A percentile compares a stretch with the other conserved stretches of the same genome.
phyloP scores from a whole-genome alignment of 2,329 filamentous ascomycete genomes.

The Ceratocystis colombiana region DNA sequence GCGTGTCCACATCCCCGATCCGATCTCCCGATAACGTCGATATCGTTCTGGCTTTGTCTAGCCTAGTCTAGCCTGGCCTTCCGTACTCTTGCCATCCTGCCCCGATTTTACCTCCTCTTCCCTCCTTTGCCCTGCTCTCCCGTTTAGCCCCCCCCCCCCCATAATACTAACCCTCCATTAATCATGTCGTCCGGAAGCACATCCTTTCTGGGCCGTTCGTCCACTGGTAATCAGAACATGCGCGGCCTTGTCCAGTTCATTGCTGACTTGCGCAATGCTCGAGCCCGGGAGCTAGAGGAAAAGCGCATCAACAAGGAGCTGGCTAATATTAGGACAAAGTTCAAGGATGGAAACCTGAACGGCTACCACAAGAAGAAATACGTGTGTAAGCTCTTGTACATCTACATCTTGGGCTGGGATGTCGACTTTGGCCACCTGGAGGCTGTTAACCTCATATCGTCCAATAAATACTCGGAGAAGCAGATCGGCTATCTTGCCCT shows the following conservation, averaged over 20 bases:
- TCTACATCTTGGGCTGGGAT: conserved; percentile 98
- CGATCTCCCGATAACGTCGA: background rate
- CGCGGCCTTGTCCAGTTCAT: conserved; percentile 94
- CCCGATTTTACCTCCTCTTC: conserved; percentile 4
- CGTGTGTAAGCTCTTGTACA: conserved; percentile 98
- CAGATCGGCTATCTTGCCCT: conserved; percentile 98
- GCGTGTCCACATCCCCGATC: background rate
- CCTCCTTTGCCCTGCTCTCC: conserved; percentile 26
- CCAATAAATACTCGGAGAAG: conserved; percentile 96
- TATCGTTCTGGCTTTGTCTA: background rate
- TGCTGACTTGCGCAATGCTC: conserved; percentile 86
- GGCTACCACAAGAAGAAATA: conserved; percentile 99
- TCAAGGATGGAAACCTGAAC: conserved; percentile 86
- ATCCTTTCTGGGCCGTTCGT: conserved; percentile 57
- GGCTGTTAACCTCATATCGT: conserved; percentile 94
- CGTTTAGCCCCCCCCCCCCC: no score
- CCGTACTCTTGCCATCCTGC: background rate
- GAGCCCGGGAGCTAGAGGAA: conserved; percentile 91
- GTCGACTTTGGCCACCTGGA: conserved; percentile 98
- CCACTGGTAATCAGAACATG: conserved; percentile 57
- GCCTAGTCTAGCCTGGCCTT: background rate
- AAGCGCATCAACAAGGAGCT: conserved; percentile 99
- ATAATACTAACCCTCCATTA: no score
- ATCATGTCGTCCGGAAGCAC: conserved; percentile 47
- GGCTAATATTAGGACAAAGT: conserved; percentile 96